Evolutionary conservation across 192 early-diverging fungal species (phyloP), one percentile per base, ranked within the genome.

Genomic region (Coemansia sp.): DNA sequence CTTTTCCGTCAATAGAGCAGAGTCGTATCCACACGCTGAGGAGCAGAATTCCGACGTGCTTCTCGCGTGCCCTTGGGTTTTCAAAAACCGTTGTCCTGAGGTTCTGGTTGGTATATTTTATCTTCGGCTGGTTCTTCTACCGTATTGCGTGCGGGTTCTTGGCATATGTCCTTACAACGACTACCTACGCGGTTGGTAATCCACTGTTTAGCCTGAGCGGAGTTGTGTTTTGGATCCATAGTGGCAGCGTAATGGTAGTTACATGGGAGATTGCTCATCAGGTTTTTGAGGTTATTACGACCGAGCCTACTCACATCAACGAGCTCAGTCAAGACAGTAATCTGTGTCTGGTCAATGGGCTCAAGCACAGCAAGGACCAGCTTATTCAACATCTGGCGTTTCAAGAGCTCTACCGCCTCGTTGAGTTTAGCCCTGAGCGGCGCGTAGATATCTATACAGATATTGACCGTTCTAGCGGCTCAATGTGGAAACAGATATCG

Each of bases 191-290:
- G 25, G 66, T 73, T 24, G 61, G 66, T 23, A 79, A 72, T 24
- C 76, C 76, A 39, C 51, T 79, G 58, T 55, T 72, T 14, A 79
- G 76, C 33, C 53, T 43, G 24, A 48, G 63, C 24, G 49, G 30
- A 15, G 40, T 73, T 4, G 38, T 40, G 46, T 73, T 73, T 18
- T 79, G 69, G 76, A 61, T 79, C 11, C 69, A 63, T 19, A 63
- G 59, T 33, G 46, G 66, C 37, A 62, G 63, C 37, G 40, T 67
- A 48, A 61, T 52, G 17, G 57, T 61, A 21, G 57, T 73, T 17
- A 58, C 59, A 9, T 79, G 76, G 76, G 76, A 79, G 58, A 51
- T 73, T 42, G 64, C 76, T 5, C 76, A 79, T n/a, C 76, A 66
- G 55, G 54, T 79, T 49, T 79, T 73, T 45, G 76, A 73, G 62